Base-by-base conservation (phyloP, 176 grass and related monocot species). In the Rhynchospora tenuis region DNA sequence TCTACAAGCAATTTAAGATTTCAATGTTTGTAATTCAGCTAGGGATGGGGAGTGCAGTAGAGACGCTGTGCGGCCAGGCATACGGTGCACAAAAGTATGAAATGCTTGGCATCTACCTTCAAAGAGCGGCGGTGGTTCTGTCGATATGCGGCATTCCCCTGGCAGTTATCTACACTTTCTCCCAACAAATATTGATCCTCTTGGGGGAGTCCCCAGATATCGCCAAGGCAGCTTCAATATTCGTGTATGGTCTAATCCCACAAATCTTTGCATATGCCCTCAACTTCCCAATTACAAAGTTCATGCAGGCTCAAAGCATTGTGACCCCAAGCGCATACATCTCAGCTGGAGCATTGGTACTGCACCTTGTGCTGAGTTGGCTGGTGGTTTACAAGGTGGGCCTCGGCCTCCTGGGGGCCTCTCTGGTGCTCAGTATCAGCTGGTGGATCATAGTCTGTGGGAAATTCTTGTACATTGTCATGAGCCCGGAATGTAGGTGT, bases 401-500 rank as follows among this genome's bases (percentile, higher is more conserved):
- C 0, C 28, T 93, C 0, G 87, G 94, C 0, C 89, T 97, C 2
- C 46, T 97, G 2, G 94, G 94, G 1, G 89, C 94, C 24, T 88
- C 91, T 9, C 84, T 97, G 19, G 83, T 79, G 17, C 87, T 97
- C 13, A 93, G 89, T 69, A 0, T 90, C 19, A 93, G 89, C 55
- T 91, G 89, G 89, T 97, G 94, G 89, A 52, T 90, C 78, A 90
- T 93, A 24, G 91, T 86, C 7, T 22, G 17, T 9, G 89, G 59
- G 0, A 89, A 97, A 88, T 97, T 97, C 33, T 3, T 79, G 0
- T 97, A 97, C 84, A 93, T 93, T 54, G 78, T 73, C 24, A 65
- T 50, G 27, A 93, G 91, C 83, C 26, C 23, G 2, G 45, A 79
- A 0, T 97, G 91, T 72, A 42, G 83, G 7, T 73, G 77, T 56